Base-by-base conservation (phyloP, 495 filamentous ascomycete genomes). In the Podospora anserina region DNA sequence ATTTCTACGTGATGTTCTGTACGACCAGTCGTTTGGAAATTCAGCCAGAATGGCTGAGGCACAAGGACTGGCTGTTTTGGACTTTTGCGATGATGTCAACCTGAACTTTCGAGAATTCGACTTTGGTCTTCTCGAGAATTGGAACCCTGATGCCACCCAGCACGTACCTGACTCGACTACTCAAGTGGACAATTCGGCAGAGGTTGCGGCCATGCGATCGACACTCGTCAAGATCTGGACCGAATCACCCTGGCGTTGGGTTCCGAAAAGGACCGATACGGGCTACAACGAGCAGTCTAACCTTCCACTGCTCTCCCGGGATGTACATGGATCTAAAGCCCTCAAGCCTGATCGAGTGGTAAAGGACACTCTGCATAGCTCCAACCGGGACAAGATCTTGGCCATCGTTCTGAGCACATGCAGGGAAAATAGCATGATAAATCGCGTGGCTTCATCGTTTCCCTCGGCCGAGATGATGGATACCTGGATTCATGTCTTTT, bases 71-170 rank as follows among this genome's bases (percentile, higher is more conserved):
- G 77, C 77, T 28, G 71, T 81, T 9, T 66, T 84, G 7, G 80
- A 82, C 68, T 83, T 85, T 54, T 84, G 83, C 61, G 80, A 86
- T 5, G 79, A 87, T 60, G 77, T 82, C 49, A 83, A 85, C 67
- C 79, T 89, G 18, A 86, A 88, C 44, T 78, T 89, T 18, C 88
- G 85, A 27, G 87, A 88, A 20, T 77, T 86, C 4, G 88, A 90
- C 68, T 86, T 89, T 68, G 81, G 82, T 0, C 76, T 88, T 16
- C 80, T 90, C 1, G 82, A 87, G 56, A 78, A 83, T 61, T 88
- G 87, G 77, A 88, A 88, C 28, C 65, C 81, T 18, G 82, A 83
- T 7, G 80, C 80, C 56, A 32, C 18, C 19, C 58, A 56, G 44
- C 65, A 61, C 53, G 23, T 54, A 30, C 28, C 66, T 69, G 64